Conservation (phyloP, 257 asterid genomes). For the Buddleja alternifolia region DNA sequence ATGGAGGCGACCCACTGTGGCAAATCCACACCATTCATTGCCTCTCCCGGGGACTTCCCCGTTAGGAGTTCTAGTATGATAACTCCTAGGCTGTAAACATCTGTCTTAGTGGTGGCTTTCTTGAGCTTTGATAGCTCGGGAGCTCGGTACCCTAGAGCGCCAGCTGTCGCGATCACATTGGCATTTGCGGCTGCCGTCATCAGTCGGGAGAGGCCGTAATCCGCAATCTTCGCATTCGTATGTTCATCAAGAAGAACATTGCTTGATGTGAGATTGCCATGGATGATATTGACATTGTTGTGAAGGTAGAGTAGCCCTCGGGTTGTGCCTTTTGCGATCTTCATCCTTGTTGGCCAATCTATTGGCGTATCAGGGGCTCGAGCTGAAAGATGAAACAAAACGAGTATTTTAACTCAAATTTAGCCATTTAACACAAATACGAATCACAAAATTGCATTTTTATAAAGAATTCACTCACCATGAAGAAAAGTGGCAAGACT, state of each 20-base stretch:
- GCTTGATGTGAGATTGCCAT: conserved; percentile 93
- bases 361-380: conserved; percentile 76
- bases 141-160: conserved; percentile 91
- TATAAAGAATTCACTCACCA: conserved; percentile 42
- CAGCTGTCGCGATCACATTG: conserved; percentile 86
- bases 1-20: conserved; percentile 97
- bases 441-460: background rate
- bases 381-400: conserved; percentile 46
- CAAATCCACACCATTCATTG: conserved; percentile 73
- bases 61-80: conserved; percentile 84
- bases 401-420: background rate
- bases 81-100: conserved; percentile 90
- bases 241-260: conserved; percentile 80
- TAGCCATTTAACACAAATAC: background rate
- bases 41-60: conserved; percentile 91
- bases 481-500: conserved; percentile 87
- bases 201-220: conserved; percentile 80
- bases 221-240: conserved; percentile 68
- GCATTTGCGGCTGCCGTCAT: conserved; percentile 94
- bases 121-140: conserved; percentile 93
- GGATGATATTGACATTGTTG: conserved; percentile 66
- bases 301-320: conserved; percentile 87
- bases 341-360: conserved; percentile 82
- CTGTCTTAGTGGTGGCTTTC: conserved; percentile 88
- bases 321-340: conserved; percentile 76